Percentiles rank a stretch among this genome's conserved stretches.
phyloP scores from a whole-genome alignment of 2,329 filamentous ascomycete genomes.

The Talaromyces sp. region DNA sequence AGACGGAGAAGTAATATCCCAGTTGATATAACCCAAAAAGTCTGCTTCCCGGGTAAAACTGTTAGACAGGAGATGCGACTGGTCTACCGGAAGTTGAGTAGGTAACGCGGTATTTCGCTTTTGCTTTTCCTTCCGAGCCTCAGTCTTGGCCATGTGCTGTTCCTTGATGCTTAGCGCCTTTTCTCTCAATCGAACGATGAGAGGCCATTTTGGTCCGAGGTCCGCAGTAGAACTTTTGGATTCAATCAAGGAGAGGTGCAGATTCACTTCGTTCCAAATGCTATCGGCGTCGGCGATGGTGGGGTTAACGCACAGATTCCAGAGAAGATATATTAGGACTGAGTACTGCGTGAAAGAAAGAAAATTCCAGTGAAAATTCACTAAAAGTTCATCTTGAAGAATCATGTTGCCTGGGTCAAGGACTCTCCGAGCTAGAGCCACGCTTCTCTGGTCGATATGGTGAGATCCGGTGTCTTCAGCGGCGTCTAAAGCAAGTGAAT shows the following conservation, averaged over 20 bases:
- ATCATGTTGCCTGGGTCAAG: background rate
- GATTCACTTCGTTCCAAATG: conserved; percentile 26
- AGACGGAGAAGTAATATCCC: background rate
- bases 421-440: background rate
- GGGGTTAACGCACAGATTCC: conserved; percentile 36
- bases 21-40: background rate
- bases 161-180: conserved; percentile 4
- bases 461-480: background rate
- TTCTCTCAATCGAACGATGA: conserved; percentile 5
- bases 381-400: background rate
- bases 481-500: background rate
- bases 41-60: background rate
- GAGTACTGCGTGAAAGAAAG: conserved; percentile 30
- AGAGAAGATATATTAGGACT: conserved; percentile 37
- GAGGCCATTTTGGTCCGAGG: conserved; percentile 4
- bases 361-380: background rate
- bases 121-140: background rate
- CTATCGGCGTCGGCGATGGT: conserved; percentile 18
- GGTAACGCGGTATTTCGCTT: background rate
- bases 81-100: background rate
- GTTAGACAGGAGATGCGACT: background rate
- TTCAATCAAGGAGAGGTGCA: background rate
- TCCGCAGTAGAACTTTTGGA: background rate
- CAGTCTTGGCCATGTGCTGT: background rate
- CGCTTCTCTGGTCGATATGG: background rate